Evolutionary conservation across 257 asterid genomes (phyloP), one percentile per base, ranked within the genome.

Genomic region (Coffea eugenioides): DNA sequence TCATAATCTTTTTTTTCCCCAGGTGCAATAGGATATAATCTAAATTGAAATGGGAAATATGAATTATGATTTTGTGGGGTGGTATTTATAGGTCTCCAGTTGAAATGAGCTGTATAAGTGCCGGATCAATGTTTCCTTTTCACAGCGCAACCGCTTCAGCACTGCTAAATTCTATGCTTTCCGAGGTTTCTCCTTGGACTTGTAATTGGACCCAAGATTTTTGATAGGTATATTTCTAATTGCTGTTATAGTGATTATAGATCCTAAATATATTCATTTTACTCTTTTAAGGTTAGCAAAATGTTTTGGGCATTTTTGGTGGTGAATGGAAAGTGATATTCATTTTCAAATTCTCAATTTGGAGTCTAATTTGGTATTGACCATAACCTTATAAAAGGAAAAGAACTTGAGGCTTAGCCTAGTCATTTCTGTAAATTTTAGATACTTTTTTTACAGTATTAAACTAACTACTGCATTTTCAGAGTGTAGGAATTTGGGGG

Each of bases 71-170:
- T 9, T 51, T 48, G 9, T 48, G 9, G 9, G 52, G 2, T 7
- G 73, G 73, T 45, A 15, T n/a, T 41, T 76, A 61, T 65, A 94
- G 98, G 87, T 88, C 94, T 20, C 97, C 97, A 8, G 92, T 91
- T 85, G 97, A 90, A 85, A 73, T 92, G 93, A 87, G 97, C 82
- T 70, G 92, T 77, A 92, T 90, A 59, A 82, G 86, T 68, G 88
- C 83, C 77, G 88, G 82, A 57, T 89, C 96, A 81, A 91, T 93
- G 97, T 82, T 95, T 83, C 99, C 99, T 12, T 92, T 92, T 84
- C 98, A 95, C 85, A 83, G 94, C n/a, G 98, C 97, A 3, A 93
- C 99, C 18, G 98, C 99, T 80, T 89, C 97, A 25, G 93, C 98
- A 18, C 74, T 92, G 82, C 91, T 95, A 72, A 95, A 89, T 82